These are phyloP conservation scores for Stipa capillata DNA, from an alignment of 176 grass and related monocot genomes.

Conservation along the genomic window DNA sequence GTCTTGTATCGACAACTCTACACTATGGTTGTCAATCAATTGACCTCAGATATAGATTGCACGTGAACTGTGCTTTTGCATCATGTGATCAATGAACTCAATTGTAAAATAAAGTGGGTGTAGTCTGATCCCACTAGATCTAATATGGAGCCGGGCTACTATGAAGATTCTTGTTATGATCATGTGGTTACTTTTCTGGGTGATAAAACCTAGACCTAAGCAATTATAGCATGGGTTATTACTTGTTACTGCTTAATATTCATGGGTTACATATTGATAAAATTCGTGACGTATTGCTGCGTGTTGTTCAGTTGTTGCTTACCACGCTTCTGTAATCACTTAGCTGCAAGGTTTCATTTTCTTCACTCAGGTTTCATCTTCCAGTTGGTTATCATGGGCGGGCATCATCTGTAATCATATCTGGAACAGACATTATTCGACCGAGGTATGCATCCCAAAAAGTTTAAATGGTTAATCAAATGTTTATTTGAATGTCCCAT, in stretches of 20 bases:
- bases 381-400: slow-evolving; percentile 90
- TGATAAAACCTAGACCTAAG: not conserved
- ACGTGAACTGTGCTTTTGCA: not conserved
- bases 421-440: slow-evolving; percentile 83
- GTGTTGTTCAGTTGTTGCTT: not conserved
- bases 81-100: not conserved
- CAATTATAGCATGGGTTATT: not conserved
- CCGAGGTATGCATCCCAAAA: slow-evolving; percentile 54
- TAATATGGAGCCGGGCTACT: not conserved
- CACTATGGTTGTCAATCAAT: not conserved
- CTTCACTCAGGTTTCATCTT: slow-evolving; percentile 74
- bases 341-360: not conserved
- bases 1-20: not conserved
- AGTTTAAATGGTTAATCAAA: not conserved
- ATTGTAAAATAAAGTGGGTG: not conserved
- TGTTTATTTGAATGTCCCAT: not conserved
- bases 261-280: not conserved
- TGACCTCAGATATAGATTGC: not conserved
- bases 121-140: not conserved
- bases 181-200: not conserved
- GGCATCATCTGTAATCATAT: slow-evolving; percentile 83
- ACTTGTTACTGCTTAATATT: not conserved
- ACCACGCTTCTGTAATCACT: not conserved
- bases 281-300: not conserved
- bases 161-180: not conserved